A percentile compares a stretch with the other conserved stretches of the same genome.
Conservation (phyloP, 768 basidiomycete genomes). For the Leccinum fibrillosum region DNA sequence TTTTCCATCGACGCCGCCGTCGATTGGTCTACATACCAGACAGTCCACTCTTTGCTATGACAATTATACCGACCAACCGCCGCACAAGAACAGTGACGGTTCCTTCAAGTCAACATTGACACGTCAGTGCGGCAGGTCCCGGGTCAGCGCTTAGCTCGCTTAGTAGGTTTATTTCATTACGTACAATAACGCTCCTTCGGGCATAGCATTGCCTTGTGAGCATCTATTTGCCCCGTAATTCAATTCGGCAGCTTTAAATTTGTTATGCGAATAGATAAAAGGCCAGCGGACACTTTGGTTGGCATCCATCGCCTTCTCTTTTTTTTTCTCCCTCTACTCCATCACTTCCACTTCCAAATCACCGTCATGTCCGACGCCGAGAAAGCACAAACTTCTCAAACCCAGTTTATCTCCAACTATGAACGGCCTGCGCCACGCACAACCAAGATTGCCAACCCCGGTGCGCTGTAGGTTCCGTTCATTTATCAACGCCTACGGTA, state of each 20-base stretch:
- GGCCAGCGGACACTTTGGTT: background rate
- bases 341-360: background rate
- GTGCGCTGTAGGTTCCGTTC: slow-evolving; percentile 26
- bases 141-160: background rate
- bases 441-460: slow-evolving; percentile 54
- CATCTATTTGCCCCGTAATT: slow-evolving; percentile 16
- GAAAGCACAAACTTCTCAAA: slow-evolving; percentile 26
- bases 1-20: background rate
- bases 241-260: slow-evolving; percentile 11
- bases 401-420: slow-evolving; percentile 18
- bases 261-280: slow-evolving; percentile 18
- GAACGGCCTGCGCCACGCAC: slow-evolving; percentile 23
- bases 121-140: background rate
- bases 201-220: slow-evolving; percentile 17
- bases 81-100: background rate
- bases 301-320: background rate
- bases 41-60: background rate
- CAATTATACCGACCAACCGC: background rate
- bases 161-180: slow-evolving; percentile 1
- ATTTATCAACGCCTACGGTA: too few species aligned
- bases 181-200: background rate
- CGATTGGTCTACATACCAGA: background rate
- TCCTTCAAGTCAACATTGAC: background rate
- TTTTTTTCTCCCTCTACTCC: background rate
- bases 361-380: slow-evolving; percentile 36